Percentiles rank a stretch among this genome's conserved stretches.
phyloP scores from a whole-genome alignment of 495 filamentous ascomycete genomes.

The Penicillium crystallinum region DNA sequence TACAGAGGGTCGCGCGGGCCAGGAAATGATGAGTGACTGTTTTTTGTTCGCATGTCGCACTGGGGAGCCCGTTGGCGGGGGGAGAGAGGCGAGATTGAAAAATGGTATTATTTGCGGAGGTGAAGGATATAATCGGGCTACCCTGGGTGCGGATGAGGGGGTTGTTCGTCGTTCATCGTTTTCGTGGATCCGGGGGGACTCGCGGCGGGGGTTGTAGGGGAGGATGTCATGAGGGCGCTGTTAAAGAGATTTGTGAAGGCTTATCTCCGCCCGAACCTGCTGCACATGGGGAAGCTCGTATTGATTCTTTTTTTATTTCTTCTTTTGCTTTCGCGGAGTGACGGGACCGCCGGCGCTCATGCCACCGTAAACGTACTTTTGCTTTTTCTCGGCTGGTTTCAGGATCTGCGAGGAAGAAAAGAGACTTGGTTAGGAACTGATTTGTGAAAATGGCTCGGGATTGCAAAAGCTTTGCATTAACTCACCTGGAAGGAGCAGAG shows the following conservation, averaged over 20 bases:
- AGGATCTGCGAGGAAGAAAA: constrained; percentile 61
- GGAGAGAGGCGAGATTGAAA: constrained; percentile 3
- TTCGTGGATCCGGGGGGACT: constrained; percentile 23
- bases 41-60: constrained; percentile 17
- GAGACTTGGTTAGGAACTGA: constrained; percentile 5
- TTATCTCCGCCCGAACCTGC: constrained; percentile 97
- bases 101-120: constrained; percentile 9
- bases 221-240: constrained; percentile 20
- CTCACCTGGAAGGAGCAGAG: constrained; percentile 97
- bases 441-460: neutral
- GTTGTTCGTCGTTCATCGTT: constrained; percentile 31
- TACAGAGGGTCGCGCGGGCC: constrained; percentile 20
- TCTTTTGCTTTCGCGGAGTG: constrained; percentile 88
- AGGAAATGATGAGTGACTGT: constrained; percentile 14
- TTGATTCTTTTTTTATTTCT: constrained; percentile 67
- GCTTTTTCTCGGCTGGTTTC: constrained; percentile 99
- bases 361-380: constrained; percentile 97
- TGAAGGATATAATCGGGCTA: constrained; percentile 11
- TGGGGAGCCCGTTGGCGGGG: constrained; percentile 10
- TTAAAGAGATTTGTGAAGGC: constrained; percentile 24
- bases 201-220: constrained; percentile 19
- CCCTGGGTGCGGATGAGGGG: constrained; percentile 16
- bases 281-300: constrained; percentile 79
- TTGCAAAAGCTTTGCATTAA: neutral
- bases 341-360: constrained; percentile 80